phyloP scores from a whole-genome alignment of 2,329 filamentous ascomycete genomes.

The Aspergillus texensis region DNA sequence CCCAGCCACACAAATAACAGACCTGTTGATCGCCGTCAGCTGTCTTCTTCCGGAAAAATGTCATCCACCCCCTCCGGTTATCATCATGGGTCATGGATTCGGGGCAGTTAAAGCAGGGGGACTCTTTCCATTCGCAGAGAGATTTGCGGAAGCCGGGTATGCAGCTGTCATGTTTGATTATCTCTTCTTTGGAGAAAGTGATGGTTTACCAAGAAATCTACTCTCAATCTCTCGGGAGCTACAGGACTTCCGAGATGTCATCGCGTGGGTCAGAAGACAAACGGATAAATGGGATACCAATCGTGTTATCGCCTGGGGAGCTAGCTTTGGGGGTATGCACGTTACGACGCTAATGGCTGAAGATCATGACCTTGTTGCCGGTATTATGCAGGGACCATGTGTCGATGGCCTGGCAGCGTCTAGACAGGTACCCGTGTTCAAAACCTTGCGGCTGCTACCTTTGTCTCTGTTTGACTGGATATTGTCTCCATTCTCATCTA shows the following conservation, averaged over 20 bases:
- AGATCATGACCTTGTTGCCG: background rate
- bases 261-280: background rate
- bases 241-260: background rate
- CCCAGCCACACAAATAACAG: too few species aligned
- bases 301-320: rapidly evolving
- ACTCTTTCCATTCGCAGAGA: background rate
- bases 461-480: too few species aligned
- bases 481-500: background rate
- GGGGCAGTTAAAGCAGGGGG: background rate
- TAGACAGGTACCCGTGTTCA: too few species aligned
- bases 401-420: too few species aligned
- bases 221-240: background rate
- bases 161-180: background rate
- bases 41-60: too few species aligned
- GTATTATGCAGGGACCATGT: background rate
- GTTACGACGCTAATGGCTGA: background rate
- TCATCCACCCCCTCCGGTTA: too few species aligned
- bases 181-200: background rate
- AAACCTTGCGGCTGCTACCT: too few species aligned
- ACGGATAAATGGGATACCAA: background rate
- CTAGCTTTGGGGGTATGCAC: background rate
- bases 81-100: background rate
- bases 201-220: background rate
- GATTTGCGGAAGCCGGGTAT: background rate
- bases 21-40: too few species aligned